Base-by-base conservation (phyloP, 768 basidiomycete genomes). In the Agrocybe pediades region DNA sequence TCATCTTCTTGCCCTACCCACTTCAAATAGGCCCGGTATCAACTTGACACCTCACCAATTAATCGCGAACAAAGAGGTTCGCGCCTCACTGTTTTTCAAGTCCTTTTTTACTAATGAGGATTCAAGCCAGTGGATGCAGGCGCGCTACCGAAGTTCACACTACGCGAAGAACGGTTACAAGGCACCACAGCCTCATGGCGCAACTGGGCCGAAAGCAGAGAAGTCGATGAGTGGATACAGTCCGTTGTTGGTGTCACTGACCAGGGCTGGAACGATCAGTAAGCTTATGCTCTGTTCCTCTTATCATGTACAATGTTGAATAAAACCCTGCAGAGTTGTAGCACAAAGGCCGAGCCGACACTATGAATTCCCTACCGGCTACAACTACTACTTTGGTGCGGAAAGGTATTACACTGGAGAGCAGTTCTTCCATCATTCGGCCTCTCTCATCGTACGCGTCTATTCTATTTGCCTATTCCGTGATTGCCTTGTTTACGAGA, bases 321-420 rank as follows among this genome's bases (percentile, higher is more conserved):
- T 46, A 40, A 40, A 15, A 17, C 41, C 3, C 15, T 27, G 13
- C 26, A 92, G 90, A 58, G 74, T 72, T 45, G 88, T 85, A 41
- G 73, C 77, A 11, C 70, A 77, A 49, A 81, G 84, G 36, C 80
- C 81, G 6, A 68, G 76, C 36, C 81, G 81, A 58, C 87, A 83
- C 58, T 98, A 96, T 73, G 97, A 99, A 73, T 98, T 99, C 74
- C 92, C 97, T 0, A 93, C 92, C 27, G 97, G 97, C 1, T 98
- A 85, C 73, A 92, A 87, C 65, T 78, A 84, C 9, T 86, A 85
- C 63, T 97, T 95, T 70, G 90, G 88, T 0, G 63, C 80, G 8
- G 92, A 98, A 65, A 83, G 96, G 27, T 91, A 85, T 68, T 75
- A 80, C 53, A 85, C 93, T 13, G 90, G 95, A 46, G 97, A 99